A percentile compares a stretch with the other conserved stretches of the same genome.
phyloP scores from a whole-genome alignment of 257 asterid species.

The Striga asiatica region DNA sequence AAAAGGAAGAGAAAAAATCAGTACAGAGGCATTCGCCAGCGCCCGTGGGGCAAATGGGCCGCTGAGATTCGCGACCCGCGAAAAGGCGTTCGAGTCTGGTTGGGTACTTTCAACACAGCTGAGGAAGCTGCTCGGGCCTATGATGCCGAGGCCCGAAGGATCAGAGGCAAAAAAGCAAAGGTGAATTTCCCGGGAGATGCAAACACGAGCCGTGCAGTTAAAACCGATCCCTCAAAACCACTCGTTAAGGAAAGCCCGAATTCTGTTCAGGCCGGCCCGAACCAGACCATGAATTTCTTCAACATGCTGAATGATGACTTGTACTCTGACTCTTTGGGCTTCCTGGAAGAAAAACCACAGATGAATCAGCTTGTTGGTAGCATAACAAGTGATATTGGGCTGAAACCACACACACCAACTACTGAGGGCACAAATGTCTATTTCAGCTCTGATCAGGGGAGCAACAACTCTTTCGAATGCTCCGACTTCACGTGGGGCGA shows the following conservation, averaged over 20 bases:
- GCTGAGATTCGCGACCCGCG: conserved; percentile 98
- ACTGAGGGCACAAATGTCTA: conserved; percentile 31
- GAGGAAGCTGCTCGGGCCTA: conserved; percentile 99
- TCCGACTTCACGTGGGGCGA: conserved; percentile 76
- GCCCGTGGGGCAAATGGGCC: conserved; percentile 99
- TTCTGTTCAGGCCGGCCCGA: conserved; percentile 19
- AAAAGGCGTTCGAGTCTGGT: conserved; percentile 98
- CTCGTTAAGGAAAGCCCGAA: conserved; percentile 24
- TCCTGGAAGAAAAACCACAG: conserved; percentile 63
- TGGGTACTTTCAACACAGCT: conserved; percentile 92
- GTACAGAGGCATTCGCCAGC: conserved; percentile 90
- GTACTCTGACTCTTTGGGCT: conserved; percentile 25
- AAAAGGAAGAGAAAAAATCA: conserved; percentile 93
- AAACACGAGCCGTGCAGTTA: too few species aligned
- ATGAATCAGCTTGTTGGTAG: conserved; percentile 25
- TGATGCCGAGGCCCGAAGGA: conserved; percentile 81
- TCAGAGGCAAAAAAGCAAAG: conserved; percentile 92
- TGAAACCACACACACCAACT: too few species aligned
- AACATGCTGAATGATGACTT: conserved; percentile 22
- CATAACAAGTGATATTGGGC: too few species aligned
- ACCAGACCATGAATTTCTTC: conserved; percentile 16
- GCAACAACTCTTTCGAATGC: conserved; percentile 74
- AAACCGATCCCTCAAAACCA: too few species aligned
- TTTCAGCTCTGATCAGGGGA: conserved; percentile 75
- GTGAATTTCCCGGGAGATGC: conserved; percentile 80